Evolutionary conservation across 805 yeast genomes (phyloP), one percentile per base, ranked within the genome.

Genomic region (Candida maltosa): DNA sequence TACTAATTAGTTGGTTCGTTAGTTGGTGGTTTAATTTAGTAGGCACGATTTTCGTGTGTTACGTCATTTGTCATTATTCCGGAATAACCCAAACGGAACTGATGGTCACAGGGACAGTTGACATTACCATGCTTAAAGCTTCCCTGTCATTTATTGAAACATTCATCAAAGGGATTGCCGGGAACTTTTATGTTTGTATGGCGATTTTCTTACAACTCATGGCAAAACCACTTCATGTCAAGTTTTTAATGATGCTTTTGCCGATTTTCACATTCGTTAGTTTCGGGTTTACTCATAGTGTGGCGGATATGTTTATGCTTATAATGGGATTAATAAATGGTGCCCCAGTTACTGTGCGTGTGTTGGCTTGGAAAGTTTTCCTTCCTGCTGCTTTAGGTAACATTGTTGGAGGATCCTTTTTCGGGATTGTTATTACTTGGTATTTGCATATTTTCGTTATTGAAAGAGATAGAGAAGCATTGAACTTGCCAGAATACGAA

Each of bases 221-320:
- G 79, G 84, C 83, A 5, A 83, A 81, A 50, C 94, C 95, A 0
- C 51, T 80, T 7, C 94, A 86, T 51, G 94, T 86, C 23, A 83
- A 82, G 47, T 66, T 81, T 19, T 31, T 81, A 5, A 58, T 82
- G 63, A 73, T 85, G 63, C 49, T 68, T 11, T 52, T 84, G 15
- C 95, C 95, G 1, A 69, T 85, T 11, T 83, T 83, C 56, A 78
- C 89, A 0, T 83, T 86, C 56, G 93, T 83, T n/a, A 48, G 80
- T 1, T 65, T 80, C 67, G 93, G 94, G 0, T 86, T 78, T 57
- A 78, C 86, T 2, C 94, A 86, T 52, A 77, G 78, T 1, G 87
- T 86, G 6, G 95, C 94, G 1, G 95, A 86, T 54, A 83, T 86
- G 93, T 80, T 68, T 45, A 45, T 83, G 35, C 52, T 81, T 4